phyloP scores from a whole-genome alignment of 805 yeast genomes.

The Cyberlindnera xishuangbannaensis region DNA sequence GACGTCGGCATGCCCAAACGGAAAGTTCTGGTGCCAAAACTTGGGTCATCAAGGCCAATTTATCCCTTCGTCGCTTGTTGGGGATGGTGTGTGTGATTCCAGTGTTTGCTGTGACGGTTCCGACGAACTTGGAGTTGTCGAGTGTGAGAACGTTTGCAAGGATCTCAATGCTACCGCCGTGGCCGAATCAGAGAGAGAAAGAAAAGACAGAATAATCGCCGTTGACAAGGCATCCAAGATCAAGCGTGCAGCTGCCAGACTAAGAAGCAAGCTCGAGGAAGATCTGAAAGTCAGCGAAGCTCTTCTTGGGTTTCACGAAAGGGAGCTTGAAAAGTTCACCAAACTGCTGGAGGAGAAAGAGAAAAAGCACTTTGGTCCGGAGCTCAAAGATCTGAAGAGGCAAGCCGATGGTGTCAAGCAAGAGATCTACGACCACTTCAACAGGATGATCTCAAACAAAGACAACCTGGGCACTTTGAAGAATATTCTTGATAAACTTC shows the following conservation, averaged over 20 bases:
- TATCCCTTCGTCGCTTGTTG: slow-evolving; percentile 62
- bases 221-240: slow-evolving; percentile 15
- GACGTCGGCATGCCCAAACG: slow-evolving; percentile 67
- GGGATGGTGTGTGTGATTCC: slow-evolving; percentile 92
- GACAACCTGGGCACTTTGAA: slow-evolving; percentile 22
- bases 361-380: slow-evolving; percentile 14
- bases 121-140: slow-evolving; percentile 49
- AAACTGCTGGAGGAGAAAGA: slow-evolving; percentile 2
- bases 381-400: slow-evolving; percentile 3
- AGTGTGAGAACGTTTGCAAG: slow-evolving; percentile 25
- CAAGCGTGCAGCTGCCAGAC: slow-evolving; percentile 18
- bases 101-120: slow-evolving; percentile 90
- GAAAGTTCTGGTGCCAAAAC: slow-evolving; percentile 69
- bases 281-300: slow-evolving; percentile 6
- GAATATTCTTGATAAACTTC: slow-evolving; percentile 41
- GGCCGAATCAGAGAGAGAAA: slow-evolving; percentile 2
- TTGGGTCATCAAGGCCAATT: slow-evolving; percentile 58
- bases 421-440: slow-evolving; percentile 15
- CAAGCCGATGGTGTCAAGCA: slow-evolving; percentile 8
- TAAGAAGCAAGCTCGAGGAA: slow-evolving; percentile 17
- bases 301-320: slow-evolving; percentile 4
- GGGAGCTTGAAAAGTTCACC: slow-evolving; percentile 10
- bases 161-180: slow-evolving; percentile 24
- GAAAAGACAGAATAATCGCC: slow-evolving; percentile 16
- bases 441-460: slow-evolving; percentile 19